phyloP scores from a whole-genome alignment of 2,329 filamentous ascomycete genomes.

The Phialophora chinensis region DNA sequence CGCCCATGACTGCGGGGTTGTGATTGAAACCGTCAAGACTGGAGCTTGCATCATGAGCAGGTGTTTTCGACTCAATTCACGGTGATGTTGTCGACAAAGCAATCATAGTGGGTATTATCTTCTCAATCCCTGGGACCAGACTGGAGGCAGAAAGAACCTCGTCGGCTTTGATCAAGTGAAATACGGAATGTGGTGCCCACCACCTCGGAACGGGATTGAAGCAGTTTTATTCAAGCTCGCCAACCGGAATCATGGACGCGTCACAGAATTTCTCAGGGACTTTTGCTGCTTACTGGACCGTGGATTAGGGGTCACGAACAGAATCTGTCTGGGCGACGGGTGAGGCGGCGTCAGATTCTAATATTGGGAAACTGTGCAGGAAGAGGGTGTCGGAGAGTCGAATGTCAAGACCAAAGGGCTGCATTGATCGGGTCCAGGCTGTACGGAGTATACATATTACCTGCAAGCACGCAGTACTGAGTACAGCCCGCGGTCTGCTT shows the following conservation, averaged over 20 bases:
- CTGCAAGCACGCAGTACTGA: neutral
- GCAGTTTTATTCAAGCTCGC: neutral
- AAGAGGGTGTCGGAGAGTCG: neutral
- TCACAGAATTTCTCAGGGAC: neutral
- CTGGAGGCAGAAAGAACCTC: neutral
- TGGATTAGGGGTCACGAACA: neutral
- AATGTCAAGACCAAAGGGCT: neutral
- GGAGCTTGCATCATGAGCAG: conserved; percentile 17
- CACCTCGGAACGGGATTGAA: neutral
- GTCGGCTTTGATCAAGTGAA: neutral
- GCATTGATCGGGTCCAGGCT: neutral
- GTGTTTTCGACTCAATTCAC: neutral
- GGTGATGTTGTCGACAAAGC: neutral
- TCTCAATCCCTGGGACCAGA: neutral
- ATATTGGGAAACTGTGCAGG: neutral
- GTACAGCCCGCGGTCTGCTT: too few species aligned
- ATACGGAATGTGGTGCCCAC: neutral
- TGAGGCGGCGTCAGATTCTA: neutral
- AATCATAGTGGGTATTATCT: neutral
- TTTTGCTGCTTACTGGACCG: conserved; percentile 14
- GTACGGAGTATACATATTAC: neutral
- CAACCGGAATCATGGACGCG: neutral
- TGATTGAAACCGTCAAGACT: conserved; percentile 21
- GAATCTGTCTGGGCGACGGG: neutral
- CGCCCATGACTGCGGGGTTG: conserved; percentile 21